Percentiles rank a stretch among this genome's conserved stretches.
Evolutionary conservation across 257 asterid species (phyloP).

Genomic region (Capsicum chinense): DNA sequence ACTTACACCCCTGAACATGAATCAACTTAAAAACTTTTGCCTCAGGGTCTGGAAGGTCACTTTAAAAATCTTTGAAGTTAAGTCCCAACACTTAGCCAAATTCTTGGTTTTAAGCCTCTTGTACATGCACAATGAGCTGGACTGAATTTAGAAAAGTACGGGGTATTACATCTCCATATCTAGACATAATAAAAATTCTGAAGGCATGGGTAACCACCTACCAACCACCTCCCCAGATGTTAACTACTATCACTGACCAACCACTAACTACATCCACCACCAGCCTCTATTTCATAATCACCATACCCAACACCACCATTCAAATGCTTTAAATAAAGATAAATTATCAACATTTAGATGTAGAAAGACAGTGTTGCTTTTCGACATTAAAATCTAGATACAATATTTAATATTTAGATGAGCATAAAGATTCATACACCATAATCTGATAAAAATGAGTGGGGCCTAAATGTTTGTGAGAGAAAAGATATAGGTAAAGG

Average conservation of each 20-base stretch:
- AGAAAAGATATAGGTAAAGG: background rate
- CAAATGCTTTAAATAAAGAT: background rate
- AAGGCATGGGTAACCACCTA: background rate
- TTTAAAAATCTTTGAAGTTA: no score
- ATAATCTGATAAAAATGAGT: slow-evolving; percentile 19
- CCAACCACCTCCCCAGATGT: background rate
- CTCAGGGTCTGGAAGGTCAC: no score
- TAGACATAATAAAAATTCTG: background rate
- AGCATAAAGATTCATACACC: background rate
- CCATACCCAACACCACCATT: background rate
- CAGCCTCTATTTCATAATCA: background rate
- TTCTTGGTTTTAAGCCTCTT: no score
- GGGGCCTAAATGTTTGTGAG: background rate
- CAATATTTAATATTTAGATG: background rate
- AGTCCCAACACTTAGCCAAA: no score
- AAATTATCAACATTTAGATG: slow-evolving; percentile 9
- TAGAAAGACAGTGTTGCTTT: background rate
- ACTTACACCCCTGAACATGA: no score
- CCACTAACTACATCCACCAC: background rate
- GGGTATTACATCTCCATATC: background rate
- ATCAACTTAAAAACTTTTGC: no score
- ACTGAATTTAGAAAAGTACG: background rate
- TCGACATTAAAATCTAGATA: background rate
- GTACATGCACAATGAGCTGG: background rate
- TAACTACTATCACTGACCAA: background rate